Percentiles rank a stretch among this genome's conserved stretches.
These are phyloP conservation scores for Musa troglodytarum DNA, from an alignment of 176 grass and related monocot species.

Conservation along the genomic window DNA sequence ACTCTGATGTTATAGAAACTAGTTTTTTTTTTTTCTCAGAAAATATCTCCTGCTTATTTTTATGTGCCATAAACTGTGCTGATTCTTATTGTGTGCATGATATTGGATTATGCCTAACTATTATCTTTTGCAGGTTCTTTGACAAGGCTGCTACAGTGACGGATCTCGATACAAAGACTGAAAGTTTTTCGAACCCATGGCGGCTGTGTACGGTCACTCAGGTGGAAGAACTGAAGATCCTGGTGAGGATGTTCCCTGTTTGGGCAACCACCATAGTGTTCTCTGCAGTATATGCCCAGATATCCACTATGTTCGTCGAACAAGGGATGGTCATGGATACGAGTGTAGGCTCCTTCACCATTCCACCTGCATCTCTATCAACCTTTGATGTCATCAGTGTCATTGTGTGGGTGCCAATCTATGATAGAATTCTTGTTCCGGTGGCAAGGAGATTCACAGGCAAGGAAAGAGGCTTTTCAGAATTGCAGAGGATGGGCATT, in stretches of 20 bases:
- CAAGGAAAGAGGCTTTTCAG: conserved; percentile 68
- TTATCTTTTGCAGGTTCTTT: conserved; percentile 41
- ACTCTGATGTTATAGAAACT: neutral
- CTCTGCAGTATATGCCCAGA: conserved; percentile 69
- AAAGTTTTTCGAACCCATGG: conserved; percentile 46
- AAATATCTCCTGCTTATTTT: neutral
- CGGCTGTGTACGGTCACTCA: conserved; percentile 85
- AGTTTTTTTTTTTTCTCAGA: neutral
- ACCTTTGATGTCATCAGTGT: conserved; percentile 73
- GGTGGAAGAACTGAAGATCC: conserved; percentile 88
- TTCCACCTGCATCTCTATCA: conserved; percentile 72
- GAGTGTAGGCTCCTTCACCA: conserved; percentile 48
- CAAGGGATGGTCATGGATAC: conserved; percentile 91
- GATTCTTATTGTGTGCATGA: neutral
- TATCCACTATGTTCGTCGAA: conserved; percentile 74
- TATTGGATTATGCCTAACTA: neutral
- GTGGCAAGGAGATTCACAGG: conserved; percentile 57
- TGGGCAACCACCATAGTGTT: conserved; percentile 78
- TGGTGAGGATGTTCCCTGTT: conserved; percentile 74
- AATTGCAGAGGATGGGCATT: conserved; percentile 66
- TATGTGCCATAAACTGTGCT: conserved; percentile 9
- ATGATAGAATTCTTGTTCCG: conserved; percentile 56
- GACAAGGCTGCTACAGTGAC: conserved; percentile 79
- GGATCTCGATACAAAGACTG: conserved; percentile 34
- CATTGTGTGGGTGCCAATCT: conserved; percentile 64